phyloP scores from a whole-genome alignment of 2,329 filamentous ascomycete genomes.

The Scedosporium aurantiacum region DNA sequence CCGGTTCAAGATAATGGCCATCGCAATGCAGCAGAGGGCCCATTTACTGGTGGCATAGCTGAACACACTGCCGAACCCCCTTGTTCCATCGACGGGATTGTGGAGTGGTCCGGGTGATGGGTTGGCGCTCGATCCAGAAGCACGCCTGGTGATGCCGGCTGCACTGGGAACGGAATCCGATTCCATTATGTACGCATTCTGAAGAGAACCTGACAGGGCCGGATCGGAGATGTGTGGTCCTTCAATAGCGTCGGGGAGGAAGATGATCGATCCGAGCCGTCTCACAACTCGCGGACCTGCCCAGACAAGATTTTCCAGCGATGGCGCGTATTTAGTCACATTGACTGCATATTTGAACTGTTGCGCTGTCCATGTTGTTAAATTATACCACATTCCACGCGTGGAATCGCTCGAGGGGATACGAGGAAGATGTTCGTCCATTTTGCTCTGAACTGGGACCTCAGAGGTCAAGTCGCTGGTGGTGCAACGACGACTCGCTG shows the following conservation, averaged over 20 bases:
- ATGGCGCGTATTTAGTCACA: slow-evolving; percentile 49
- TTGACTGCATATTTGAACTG: slow-evolving; percentile 30
- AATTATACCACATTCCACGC: slow-evolving; percentile 37
- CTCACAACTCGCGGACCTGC: slow-evolving; percentile 60
- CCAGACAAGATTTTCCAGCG: slow-evolving; percentile 56
- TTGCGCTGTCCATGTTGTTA: slow-evolving; percentile 34
- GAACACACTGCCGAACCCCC: slow-evolving; percentile 76
- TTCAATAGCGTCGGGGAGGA: slow-evolving; percentile 49
- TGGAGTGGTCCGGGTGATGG: neutral
- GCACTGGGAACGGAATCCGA: slow-evolving; percentile 37
- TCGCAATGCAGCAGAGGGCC: slow-evolving; percentile 78
- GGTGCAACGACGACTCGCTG: no score
- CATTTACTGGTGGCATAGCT: slow-evolving; percentile 85
- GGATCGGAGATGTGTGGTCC: slow-evolving; percentile 26
- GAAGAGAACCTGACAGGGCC: slow-evolving; percentile 2
- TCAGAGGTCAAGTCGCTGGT: no score
- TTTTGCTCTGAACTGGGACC: neutral
- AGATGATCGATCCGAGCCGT: slow-evolving; percentile 54
- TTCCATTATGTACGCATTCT: slow-evolving; percentile 16
- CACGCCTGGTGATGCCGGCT: neutral
- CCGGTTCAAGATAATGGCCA: slow-evolving; percentile 79
- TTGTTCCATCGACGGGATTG: slow-evolving; percentile 34
- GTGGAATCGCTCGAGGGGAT: slow-evolving; percentile 19
- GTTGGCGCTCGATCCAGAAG: neutral
- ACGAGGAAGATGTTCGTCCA: neutral